Evolutionary conservation across 202 grass and related monocot species (phyloP).

Genomic region (Tripidium arundinaceum): DNA sequence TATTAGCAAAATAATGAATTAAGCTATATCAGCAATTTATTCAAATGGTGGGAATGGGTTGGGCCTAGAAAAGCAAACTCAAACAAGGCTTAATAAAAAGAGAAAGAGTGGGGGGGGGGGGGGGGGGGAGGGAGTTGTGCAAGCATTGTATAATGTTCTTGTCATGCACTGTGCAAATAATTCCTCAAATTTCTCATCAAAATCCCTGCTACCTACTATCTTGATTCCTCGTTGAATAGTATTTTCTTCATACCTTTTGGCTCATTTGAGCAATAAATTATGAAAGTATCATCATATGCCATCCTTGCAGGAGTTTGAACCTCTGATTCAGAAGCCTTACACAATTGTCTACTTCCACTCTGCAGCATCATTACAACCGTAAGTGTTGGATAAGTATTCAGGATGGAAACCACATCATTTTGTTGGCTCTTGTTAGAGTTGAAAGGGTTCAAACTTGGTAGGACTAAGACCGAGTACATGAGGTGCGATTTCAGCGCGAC

Average conservation of each 20-base stretch:
- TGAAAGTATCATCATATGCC: slow-evolving; percentile 13
- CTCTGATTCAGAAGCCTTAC: slow-evolving; percentile 96
- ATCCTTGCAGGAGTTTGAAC: slow-evolving; percentile 86
- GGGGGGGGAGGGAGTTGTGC: neutral
- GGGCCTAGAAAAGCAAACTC: neutral
- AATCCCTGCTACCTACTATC: neutral
- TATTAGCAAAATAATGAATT: neutral
- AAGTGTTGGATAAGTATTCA: too few species aligned
- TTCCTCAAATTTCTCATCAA: neutral
- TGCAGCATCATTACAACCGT: slow-evolving; percentile 89
- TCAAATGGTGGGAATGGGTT: neutral
- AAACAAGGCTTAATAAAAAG: neutral
- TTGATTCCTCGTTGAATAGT: neutral
- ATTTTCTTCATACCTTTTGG: slow-evolving; percentile 10
- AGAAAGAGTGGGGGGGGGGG: too few species aligned
- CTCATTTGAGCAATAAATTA: slow-evolving; percentile 2
- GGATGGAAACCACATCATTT: too few species aligned
- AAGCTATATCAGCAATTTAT: neutral
- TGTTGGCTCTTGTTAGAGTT: too few species aligned
- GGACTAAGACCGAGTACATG: too few species aligned
- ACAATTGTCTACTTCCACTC: slow-evolving; percentile 94
- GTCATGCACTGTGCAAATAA: neutral
- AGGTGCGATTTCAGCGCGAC: too few species aligned
- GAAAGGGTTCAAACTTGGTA: too few species aligned
- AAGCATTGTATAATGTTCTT: neutral